Base-by-base conservation (phyloP, 768 basidiomycete genomes). In the Amanita phalloides region DNA sequence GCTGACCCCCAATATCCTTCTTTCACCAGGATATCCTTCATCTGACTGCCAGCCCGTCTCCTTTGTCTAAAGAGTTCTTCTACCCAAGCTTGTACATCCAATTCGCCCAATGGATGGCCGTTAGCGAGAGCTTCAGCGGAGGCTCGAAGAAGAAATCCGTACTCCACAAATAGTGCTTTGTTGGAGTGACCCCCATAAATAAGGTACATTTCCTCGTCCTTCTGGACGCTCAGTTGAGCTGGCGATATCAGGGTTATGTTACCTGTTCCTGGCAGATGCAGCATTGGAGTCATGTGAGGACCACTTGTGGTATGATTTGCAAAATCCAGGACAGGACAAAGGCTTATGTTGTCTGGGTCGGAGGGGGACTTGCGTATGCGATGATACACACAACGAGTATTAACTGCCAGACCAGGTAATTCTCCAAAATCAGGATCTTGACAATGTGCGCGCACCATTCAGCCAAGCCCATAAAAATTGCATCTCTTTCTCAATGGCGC, bases 391-490 rank as follows among this genome's bases (percentile, higher is more conserved):
- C 87, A 92, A 45, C 95, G 81, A 4, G 94, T 97, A 64, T 98
- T 98, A 53, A 96, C 91, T 92, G 58, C 17, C 14, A 37, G 39
- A 6, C 10, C 13, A 38, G 28, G 13, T 42, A 0, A 36, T 38
- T 4, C 1, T 38, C 17, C 35, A 23, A 43, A 37, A 44, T 48
- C 30, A 46, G 23, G 56, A 45, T 33, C 53, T 49, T 53, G 36
- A 53, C 49, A 32, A 28, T 33, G 62, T 17, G 17, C 17, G 17
- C 73, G 53, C 57, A 88, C 93, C 90, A 61, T 84, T 94, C 8
- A 97, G 73, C 93, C 94, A 98, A 1, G 79, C 91, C 91, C 94
- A 96, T 3, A 90, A 63, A 57, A 80, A 89, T 58, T 82, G 75
- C 33, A 61, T 64, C 43, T 69, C 59, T n/a, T 59, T 45, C 9